Percentiles rank a stretch among this genome's conserved stretches.
Conservation (phyloP, 306 rosid genomes). For the Arachis hypogaea region DNA sequence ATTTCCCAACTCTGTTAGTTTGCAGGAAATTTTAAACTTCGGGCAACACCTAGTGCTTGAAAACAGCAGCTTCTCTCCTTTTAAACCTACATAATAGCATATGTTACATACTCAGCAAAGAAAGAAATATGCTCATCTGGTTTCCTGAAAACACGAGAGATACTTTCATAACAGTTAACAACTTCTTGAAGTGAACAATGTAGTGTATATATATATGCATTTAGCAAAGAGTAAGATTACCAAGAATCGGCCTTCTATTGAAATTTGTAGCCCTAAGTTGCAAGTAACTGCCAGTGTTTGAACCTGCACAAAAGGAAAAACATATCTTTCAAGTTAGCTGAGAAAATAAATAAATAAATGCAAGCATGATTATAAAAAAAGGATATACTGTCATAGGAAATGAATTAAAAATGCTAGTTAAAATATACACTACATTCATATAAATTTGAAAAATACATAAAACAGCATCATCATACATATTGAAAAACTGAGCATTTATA, state of each 20-base stretch:
- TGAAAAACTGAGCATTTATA: slow-evolving; percentile 11
- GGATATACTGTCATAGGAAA: slow-evolving; percentile 3
- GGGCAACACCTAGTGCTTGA: slow-evolving; percentile 40
- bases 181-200: background rate
- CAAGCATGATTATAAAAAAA: background rate
- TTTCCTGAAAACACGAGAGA: slow-evolving; percentile 18
- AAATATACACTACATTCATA: background rate
- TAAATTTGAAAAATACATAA: background rate
- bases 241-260: slow-evolving; percentile 35
- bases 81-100: slow-evolving; percentile 49
- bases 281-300: slow-evolving; percentile 48
- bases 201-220: slow-evolving; percentile 2
- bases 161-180: background rate
- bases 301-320: slow-evolving; percentile 44
- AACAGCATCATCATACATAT: background rate
- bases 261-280: slow-evolving; percentile 45
- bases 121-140: slow-evolving; percentile 5
- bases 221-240: slow-evolving; percentile 40
- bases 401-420: slow-evolving; percentile 16
- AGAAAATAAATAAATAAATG: background rate
- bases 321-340: slow-evolving; percentile 21
- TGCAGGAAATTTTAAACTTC: slow-evolving; percentile 52
- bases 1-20: slow-evolving; percentile 42
- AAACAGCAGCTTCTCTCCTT: slow-evolving; percentile 40
- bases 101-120: slow-evolving; percentile 27